Conservation (phyloP, 495 filamentous ascomycete genomes). For the Penicillium angulare region DNA sequence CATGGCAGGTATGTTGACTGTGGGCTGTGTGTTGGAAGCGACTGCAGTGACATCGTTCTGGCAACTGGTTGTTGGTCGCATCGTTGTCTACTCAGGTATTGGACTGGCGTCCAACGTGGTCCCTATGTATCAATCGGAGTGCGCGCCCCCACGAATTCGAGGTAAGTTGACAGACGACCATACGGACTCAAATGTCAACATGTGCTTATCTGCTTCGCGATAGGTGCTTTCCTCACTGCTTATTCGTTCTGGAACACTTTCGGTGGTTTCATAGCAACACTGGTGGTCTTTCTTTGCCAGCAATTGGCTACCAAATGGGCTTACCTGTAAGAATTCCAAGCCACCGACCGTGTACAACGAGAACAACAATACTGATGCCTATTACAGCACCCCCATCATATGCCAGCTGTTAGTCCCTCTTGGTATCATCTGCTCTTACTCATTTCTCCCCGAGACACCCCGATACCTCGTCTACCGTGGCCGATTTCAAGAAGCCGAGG, state of each 20-base stretch:
- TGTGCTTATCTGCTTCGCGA: neutral
- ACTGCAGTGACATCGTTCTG: slow-evolving; percentile 6
- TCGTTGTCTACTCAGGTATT: slow-evolving; percentile 11
- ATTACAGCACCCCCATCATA: neutral
- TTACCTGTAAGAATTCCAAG: slow-evolving; percentile 4
- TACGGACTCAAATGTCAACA: neutral
- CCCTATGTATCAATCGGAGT: slow-evolving; percentile 9
- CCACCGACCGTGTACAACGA: too few relatives aligned
- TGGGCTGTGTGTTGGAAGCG: slow-evolving; percentile 8
- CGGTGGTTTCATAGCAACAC: slow-evolving; percentile 3
- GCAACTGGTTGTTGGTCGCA: slow-evolving; percentile 11
- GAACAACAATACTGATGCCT: neutral
- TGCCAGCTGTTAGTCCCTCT: slow-evolving; percentile 41
- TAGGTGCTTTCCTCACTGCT: slow-evolving; percentile 5
- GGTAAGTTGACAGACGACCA: neutral
- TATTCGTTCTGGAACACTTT: slow-evolving; percentile 3
- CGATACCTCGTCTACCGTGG: slow-evolving; percentile 56
- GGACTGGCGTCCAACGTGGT: slow-evolving; percentile 15
- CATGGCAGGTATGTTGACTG: neutral
- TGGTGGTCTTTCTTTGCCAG: slow-evolving; percentile 4
- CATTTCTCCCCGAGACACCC: slow-evolving; percentile 61
- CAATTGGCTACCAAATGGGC: slow-evolving; percentile 1
- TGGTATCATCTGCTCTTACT: slow-evolving; percentile 44
- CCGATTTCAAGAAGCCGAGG: slow-evolving; percentile 41
- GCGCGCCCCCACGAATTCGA: slow-evolving; percentile 6